These are phyloP conservation scores for Hypoxylon perforatum DNA, from an alignment of 495 filamentous ascomycete genomes.

Conservation along the genomic window DNA sequence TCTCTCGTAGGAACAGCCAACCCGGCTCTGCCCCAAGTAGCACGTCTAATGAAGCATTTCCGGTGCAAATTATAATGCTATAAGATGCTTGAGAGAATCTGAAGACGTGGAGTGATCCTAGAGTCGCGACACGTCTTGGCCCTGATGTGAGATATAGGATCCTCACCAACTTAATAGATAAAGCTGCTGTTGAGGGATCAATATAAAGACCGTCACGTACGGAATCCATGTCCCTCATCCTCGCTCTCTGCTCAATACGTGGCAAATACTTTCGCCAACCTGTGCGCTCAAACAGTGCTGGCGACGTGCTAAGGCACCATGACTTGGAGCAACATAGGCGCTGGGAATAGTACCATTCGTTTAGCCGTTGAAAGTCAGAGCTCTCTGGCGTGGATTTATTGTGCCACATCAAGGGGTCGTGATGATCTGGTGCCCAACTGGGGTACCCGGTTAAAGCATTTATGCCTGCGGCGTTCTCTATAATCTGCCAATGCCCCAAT, in stretches of 20 bases:
- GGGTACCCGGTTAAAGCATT: neutral
- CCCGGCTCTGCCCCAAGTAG: neutral
- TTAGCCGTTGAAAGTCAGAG: neutral
- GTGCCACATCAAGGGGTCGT: neutral
- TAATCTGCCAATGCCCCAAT: neutral
- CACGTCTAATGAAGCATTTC: neutral
- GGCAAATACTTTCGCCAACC: neutral
- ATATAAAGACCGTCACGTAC: neutral
- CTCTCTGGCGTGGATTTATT: neutral
- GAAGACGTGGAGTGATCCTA: neutral
- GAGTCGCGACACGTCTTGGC: neutral
- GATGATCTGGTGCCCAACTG: no score
- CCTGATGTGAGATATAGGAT: neutral
- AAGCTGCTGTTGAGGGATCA: neutral
- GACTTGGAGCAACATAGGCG: neutral
- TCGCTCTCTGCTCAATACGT: neutral
- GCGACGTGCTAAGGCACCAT: neutral
- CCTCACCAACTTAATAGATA: neutral
- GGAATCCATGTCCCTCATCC: neutral
- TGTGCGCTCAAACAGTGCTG: neutral
- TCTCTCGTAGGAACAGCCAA: neutral
- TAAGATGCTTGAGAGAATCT: neutral
- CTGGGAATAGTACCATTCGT: neutral
- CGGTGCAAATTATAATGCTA: neutral
- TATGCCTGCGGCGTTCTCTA: neutral